Evolutionary conservation across 306 rosid species (phyloP).

Genomic region (Heteromeles arbutifolia): DNA sequence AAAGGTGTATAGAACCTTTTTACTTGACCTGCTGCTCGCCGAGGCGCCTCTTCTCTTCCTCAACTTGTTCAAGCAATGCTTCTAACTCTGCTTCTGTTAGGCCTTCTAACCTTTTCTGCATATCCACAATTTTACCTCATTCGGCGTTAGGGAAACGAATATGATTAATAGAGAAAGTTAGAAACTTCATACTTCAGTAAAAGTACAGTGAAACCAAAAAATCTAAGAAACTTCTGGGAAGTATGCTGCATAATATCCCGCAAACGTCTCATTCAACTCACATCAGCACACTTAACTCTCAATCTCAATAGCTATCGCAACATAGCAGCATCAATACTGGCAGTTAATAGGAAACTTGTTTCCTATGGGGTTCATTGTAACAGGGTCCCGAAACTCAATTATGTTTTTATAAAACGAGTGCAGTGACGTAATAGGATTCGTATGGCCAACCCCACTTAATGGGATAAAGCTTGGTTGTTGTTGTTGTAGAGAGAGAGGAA

Average conservation of each 20-base stretch:
- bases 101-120: conserved; percentile 91
- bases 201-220: not conserved
- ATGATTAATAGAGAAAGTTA: no score
- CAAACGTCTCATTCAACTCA: not conserved
- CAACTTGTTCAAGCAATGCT: conserved; percentile 84
- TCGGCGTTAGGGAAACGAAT: not conserved
- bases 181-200: not conserved
- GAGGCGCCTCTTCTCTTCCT: conserved; percentile 79
- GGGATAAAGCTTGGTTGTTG: no score
- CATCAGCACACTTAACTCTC: not conserved
- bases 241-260: not conserved
- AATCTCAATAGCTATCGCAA: not conserved
- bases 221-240: not conserved
- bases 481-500: not conserved
- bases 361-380: not conserved
- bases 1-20: conserved; percentile 24
- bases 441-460: no score
- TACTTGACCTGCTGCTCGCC: conserved; percentile 42
- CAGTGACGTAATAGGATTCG: no score
- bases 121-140: conserved; percentile 12
- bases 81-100: conserved; percentile 90
- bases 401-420: no score
- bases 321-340: not conserved
- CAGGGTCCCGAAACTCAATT: no score
- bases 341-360: not conserved